Base-by-base conservation (phyloP, 2,329 filamentous ascomycete species). In the Fusarium torreyae region DNA sequence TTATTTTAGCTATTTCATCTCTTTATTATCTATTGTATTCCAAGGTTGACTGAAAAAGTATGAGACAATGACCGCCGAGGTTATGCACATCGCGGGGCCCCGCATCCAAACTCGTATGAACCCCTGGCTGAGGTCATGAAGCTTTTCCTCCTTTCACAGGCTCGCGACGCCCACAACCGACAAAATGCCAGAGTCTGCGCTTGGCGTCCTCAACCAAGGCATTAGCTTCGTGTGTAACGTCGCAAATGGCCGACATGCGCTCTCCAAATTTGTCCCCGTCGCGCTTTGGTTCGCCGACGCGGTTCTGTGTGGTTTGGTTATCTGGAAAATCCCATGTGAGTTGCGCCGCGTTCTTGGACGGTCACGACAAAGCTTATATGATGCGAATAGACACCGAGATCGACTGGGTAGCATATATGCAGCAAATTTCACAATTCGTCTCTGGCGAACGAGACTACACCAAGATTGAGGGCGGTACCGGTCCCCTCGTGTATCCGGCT, bases 321-420 rank as follows among this genome's bases (percentile, higher is more conserved):
- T 97, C 69, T 90, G 89, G 86, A 94, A 90, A 78, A 86, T 97
- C 60, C 90, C 94, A 40, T 97, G 94, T 97, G 84, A 82, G 91
- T 53, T 57, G 44, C 63, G 51, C 34, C 4, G 18, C 56, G 20
- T 24, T 51, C 26, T 34, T 48, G n/a, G 17, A 49, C n/a, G n/a
- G 39, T 6, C 26, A 24, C 3, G 14, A 20, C 36, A 58, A 54
- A 66, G 48, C 65, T 70, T 44, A 72, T 33, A 5, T 13, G 9
- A 14, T 34, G 28, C 31, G 44, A 48, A 43, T 71, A 86, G 96
- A 99, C 78, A 99, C 96, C 43, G 96, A 99, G 80, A 99, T 99
- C 76, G 96, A 99, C 81, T 99, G 95, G 95, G 87, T 87, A 62
- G 94, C 96, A 1, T 99, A 99, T 80, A 98, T 99, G 94, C 88